Evolutionary conservation across 441 rosid genomes (phyloP), one percentile per base, ranked within the genome.

Genomic region (Brassica hybrid): DNA sequence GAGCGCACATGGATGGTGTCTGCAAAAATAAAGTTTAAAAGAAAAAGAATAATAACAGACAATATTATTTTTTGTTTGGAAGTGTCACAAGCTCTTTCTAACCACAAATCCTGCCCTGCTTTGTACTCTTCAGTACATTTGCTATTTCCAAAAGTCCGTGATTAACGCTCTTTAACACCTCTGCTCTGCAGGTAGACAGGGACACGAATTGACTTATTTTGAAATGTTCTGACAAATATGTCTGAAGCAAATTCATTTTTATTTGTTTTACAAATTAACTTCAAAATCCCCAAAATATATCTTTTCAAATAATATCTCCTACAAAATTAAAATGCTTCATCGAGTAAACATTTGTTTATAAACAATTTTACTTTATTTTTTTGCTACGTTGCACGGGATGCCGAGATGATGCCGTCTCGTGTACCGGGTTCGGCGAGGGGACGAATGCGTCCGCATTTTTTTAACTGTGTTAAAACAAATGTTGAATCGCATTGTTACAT

Each of bases 51-150:
- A 52, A 52, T 16, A 16, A 52, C 8, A 61, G 52, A 34, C 1
- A 5, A 2, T 11, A 7, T 25, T 13, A 10, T 3, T 1, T 2
- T 69, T 76, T 76, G 80, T 69, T 63, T 76, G 80, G 61, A 65
- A 58, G 71, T 65, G 67, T 71, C 67, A 72, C 54, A 71, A 71
- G 76, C 54, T 43, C 45, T 70, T 69, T 74, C 64, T 61, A 43
- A 52, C 71, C 72, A 77, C 76, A 77, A 56, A 9, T 38, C 41
- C 71, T 76, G 58, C 59, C 27, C 58, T 63, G 74, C 16, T 52
- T 70, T 70, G 80, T 70, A 76, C 80, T 76, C 75, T 52, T 69
- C 69, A 62, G 80, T 76, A 76, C 80, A 76, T 64, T 73, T 67
- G 64, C 69, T 14, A 41, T 61, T 76, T 69, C 41, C 69, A 70